Evolutionary conservation across 495 filamentous ascomycete species (phyloP).

Genomic region (Aspergillus funiculosus): DNA sequence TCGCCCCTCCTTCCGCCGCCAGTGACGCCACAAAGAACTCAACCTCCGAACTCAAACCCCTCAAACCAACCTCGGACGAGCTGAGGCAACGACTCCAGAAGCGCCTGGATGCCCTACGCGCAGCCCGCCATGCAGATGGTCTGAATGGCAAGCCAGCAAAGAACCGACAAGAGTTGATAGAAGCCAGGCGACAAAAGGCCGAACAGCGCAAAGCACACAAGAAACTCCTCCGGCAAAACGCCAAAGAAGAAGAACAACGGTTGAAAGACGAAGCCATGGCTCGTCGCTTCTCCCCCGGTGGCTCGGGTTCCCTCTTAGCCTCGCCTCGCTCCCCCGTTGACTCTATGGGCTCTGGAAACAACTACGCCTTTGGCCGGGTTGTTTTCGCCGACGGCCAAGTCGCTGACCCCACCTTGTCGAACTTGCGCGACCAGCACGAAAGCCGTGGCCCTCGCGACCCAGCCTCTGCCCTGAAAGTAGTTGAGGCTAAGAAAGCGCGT

Average conservation of each 20-base stretch:
- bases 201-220: conserved; percentile 79
- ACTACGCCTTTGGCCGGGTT: conserved; percentile 82
- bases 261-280: conserved; percentile 64
- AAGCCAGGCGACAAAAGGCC: conserved; percentile 80
- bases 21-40: conserved; percentile 28
- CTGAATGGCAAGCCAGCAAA: conserved; percentile 70
- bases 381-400: conserved; percentile 80
- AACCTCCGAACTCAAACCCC: conserved; percentile 34
- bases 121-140: conserved; percentile 74
- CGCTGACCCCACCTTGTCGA: conserved; percentile 58
- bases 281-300: conserved; percentile 45
- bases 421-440: conserved; percentile 54
- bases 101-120: conserved; percentile 75
- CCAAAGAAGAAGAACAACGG: conserved; percentile 67
- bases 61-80: conserved; percentile 56
- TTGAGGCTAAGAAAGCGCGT: conserved; percentile 66
- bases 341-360: conserved; percentile 45
- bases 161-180: conserved; percentile 83
- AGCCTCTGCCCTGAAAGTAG: conserved; percentile 64
- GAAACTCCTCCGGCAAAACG: conserved; percentile 67
- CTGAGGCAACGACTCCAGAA: conserved; percentile 70
- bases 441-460: conserved; percentile 74
- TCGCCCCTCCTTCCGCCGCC: conserved; percentile 49
- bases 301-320: conserved; percentile 51
- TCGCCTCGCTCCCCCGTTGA: conserved; percentile 48